Evolutionary conservation across 805 yeast genomes (phyloP).

Genomic region (Starmerella cellae): DNA sequence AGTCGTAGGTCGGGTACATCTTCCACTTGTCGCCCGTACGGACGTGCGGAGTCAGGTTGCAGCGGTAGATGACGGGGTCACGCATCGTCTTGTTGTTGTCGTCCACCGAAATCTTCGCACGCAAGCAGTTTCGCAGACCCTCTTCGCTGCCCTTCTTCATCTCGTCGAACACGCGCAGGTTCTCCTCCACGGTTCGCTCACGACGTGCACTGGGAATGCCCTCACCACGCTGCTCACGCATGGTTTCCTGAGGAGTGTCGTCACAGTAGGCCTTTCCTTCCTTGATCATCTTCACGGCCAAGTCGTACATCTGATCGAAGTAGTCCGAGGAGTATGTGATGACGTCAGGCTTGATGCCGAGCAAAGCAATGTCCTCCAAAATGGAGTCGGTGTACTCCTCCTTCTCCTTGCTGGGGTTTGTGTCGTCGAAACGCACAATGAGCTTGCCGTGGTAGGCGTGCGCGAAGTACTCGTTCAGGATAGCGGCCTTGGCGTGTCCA

Average conservation of each 20-base stretch:
- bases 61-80: slow-evolving; percentile 96
- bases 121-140: slow-evolving; percentile 81
- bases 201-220: slow-evolving; percentile 89
- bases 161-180: slow-evolving; percentile 70
- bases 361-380: slow-evolving; percentile 74
- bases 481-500: slow-evolving; percentile 98
- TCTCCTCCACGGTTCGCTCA: slow-evolving; percentile 87
- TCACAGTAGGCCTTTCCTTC: slow-evolving; percentile 97
- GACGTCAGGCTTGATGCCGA: slow-evolving; percentile 86
- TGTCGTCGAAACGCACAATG: slow-evolving; percentile 93
- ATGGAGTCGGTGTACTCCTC: slow-evolving; percentile 88
- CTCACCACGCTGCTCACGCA: slow-evolving; percentile 98
- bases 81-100: slow-evolving; percentile 89
- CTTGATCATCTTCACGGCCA: slow-evolving; percentile 74
- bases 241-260: slow-evolving; percentile 82
- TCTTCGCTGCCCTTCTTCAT: slow-evolving; percentile 90
- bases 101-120: slow-evolving; percentile 91
- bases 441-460: slow-evolving; percentile 90
- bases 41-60: slow-evolving; percentile 95
- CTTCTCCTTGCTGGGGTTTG: slow-evolving; percentile 95
- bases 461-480: slow-evolving; percentile 92
- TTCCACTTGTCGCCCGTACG: slow-evolving; percentile 91
- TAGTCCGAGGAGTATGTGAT: slow-evolving; percentile 87
- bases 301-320: slow-evolving; percentile 80
- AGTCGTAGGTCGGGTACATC: slow-evolving; percentile 95